Evolutionary conservation across 2,329 filamentous ascomycete species (phyloP), one percentile per base, ranked within the genome.

Genomic region (Biscogniauxia marginata): DNA sequence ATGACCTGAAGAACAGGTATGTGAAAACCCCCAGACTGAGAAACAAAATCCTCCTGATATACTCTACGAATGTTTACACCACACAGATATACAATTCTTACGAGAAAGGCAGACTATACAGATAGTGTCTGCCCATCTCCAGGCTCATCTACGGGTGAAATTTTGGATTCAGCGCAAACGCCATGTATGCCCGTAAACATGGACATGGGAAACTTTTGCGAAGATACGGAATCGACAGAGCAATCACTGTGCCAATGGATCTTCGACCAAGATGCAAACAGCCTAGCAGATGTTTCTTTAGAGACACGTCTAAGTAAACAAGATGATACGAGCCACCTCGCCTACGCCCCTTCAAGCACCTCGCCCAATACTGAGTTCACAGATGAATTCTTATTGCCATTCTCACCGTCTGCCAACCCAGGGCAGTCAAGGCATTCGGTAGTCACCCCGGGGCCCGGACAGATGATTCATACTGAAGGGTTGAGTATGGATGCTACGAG

Each of bases 1-100:
- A 63, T 43, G 58, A 63, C 16, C 19, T 63, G 13, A 63, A 61
- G 59, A 63, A 63, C 39, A 53, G 54, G 54, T 56, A 49, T 2
- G 22, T 45, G 16, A 22, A 24, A 25, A 13, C 21, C 21, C 46
- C 21, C 18, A 9, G 5, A 2, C 11, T 7, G n/a, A 4, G 1
- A 21, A 19, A 16, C n/a, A 48, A 45, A 18, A 5, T 45, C 21
- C 16, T 22, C 7, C 21, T 16, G 49, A n/a, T 51, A 52, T 22
- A 47, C 53, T 39, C 6, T n/a, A 9, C n/a, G 9, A 39, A n/a
- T 16, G 30, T 16, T 39, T 16, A 39, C 3, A n/a, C n/a, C 11
- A n/a, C 30, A 9, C 21, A 48, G 53, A 9, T 51, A 55, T 22
- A 52, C 53, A 2, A 55, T 55, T 11, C 34, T 55, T 19, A 52